A percentile compares a stretch with the other conserved stretches of the same genome.
Evolutionary conservation across 768 basidiomycete genomes (phyloP).

Genomic region (Amyloporia xantha): DNA sequence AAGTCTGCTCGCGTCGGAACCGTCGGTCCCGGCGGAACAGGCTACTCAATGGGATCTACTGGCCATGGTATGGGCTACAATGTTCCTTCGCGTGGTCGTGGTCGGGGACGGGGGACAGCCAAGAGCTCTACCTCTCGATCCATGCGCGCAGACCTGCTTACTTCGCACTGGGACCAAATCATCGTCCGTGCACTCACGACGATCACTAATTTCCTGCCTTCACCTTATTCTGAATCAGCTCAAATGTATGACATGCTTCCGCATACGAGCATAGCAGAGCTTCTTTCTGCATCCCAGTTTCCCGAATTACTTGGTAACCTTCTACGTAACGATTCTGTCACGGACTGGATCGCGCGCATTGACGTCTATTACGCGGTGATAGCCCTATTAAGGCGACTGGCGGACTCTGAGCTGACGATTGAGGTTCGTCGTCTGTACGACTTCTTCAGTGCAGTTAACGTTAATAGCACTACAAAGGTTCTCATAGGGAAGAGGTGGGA

Average conservation of each 20-base stretch:
- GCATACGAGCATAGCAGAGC: constrained; percentile 34
- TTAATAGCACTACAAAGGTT: constrained; percentile 15
- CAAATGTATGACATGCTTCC: constrained; percentile 45
- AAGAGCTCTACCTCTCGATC: neutral
- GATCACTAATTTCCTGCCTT: constrained; percentile 37
- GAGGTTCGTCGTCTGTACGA: constrained; percentile 14
- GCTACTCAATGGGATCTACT: constrained; percentile 33
- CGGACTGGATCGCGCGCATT: constrained; percentile 43
- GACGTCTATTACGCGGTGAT: constrained; percentile 45
- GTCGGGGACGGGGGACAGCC: neutral
- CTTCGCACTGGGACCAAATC: constrained; percentile 34
- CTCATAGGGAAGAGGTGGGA: constrained; percentile 37
- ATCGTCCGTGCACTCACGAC: constrained; percentile 33
- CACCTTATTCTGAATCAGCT: constrained; percentile 37
- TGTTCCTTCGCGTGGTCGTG: neutral
- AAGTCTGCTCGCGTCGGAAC: constrained; percentile 13
- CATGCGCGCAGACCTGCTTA: constrained; percentile 11
- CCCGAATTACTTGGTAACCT: constrained; percentile 39
- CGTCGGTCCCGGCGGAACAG: constrained; percentile 50
- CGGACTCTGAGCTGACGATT: constrained; percentile 45
- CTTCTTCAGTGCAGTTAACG: too few species aligned
- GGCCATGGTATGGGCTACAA: neutral
- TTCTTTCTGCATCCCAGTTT: constrained; percentile 40
- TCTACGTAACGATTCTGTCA: constrained; percentile 50
- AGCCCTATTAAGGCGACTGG: constrained; percentile 38